Evolutionary conservation across 352 stramenopile species (phyloP), one percentile per base, ranked within the genome.

Genomic region (Globisporangium megalacanthum): DNA sequence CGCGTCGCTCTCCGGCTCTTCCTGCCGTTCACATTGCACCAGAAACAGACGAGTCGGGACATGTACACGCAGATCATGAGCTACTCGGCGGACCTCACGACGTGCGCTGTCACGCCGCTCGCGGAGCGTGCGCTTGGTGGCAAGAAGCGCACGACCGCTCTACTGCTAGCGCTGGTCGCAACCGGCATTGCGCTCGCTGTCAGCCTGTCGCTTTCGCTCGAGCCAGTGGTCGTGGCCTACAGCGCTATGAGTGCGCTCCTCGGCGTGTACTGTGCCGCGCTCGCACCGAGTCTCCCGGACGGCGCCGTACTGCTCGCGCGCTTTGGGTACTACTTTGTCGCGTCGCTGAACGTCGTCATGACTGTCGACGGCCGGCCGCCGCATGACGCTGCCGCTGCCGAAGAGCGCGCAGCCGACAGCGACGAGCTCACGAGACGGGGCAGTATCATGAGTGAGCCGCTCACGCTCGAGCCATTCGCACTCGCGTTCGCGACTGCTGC

Each of bases 31-130:
- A 83, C 86, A 64, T 62, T 88, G 51, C 66, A 86, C 53, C 69
- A 86, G 58, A 88, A 86, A 39, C 75, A 85, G 60, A 88, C 78
- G 29, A 85, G 72, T 19, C 65, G 74, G 11, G 78, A 88, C 25
- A 72, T 88, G 52, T 88, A 88, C 61, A 61, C 58, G 33, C 78
- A 85, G 67, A 88, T 88, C 59, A 88, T 88, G 60, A 71, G 64
- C 25, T 88, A 86, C 57, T 78, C 73, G 20, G 75, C 85, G 29
- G 72, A 88, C 17, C 58, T 83, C 14, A 58, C 76, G 36, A 85
- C 78, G 13, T 75, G 72, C 14, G 78, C 75, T 1, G 52, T 85
- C 58, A 86, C 78, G 44, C 63, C 72, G 6, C 25, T 82, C 1
- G 73, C 78, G 0, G 75, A 86, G 51, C 72, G 70, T 8, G 41